phyloP scores from a whole-genome alignment of 805 yeast genomes.

The Myxozyma monticola region DNA sequence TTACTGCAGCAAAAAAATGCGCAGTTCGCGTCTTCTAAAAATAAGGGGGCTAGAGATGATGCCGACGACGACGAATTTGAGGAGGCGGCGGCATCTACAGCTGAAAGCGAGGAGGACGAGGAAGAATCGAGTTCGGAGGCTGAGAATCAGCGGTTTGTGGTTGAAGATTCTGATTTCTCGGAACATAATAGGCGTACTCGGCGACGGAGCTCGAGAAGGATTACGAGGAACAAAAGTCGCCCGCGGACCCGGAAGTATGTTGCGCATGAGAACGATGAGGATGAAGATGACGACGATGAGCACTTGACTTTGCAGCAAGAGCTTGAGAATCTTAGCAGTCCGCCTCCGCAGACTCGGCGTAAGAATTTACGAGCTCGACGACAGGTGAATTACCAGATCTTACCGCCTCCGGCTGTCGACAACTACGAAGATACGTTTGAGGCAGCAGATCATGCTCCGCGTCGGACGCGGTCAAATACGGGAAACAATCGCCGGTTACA shows the following conservation, averaged over 20 bases:
- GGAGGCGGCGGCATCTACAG: slow-evolving; percentile 14
- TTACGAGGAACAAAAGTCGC: slow-evolving; percentile 1
- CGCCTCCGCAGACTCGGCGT: slow-evolving; percentile 52
- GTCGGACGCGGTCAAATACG: slow-evolving; percentile 29
- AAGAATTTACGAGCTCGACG: slow-evolving; percentile 59
- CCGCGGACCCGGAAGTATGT: too few species aligned
- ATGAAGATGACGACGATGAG: slow-evolving; percentile 8
- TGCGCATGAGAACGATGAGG: slow-evolving; percentile 10
- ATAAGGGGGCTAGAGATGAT: slow-evolving; percentile 28
- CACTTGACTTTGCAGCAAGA: slow-evolving; percentile 53
- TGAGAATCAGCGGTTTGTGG: slow-evolving; percentile 27
- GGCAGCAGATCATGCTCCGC: slow-evolving; percentile 4
- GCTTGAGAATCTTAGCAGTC: slow-evolving; percentile 60
- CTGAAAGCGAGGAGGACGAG: slow-evolving; percentile 32
- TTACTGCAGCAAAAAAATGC: slow-evolving; percentile 14
- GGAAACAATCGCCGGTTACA: slow-evolving; percentile 64
- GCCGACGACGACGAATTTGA: slow-evolving; percentile 31
- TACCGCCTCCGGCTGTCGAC: slow-evolving; percentile 66
- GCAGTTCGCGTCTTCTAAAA: slow-evolving; percentile 41
- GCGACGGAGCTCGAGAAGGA: slow-evolving; percentile 14
- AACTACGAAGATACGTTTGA: slow-evolving; percentile 27
- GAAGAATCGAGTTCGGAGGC: slow-evolving; percentile 29
- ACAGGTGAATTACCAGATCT: slow-evolving; percentile 74
- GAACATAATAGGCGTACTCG: background rate
- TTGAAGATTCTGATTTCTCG: slow-evolving; percentile 26